Percentiles rank a stretch among this genome's conserved stretches.
Evolutionary conservation across 1,284 basidiomycete species (phyloP).

Genomic region (Sparassis latifolia): DNA sequence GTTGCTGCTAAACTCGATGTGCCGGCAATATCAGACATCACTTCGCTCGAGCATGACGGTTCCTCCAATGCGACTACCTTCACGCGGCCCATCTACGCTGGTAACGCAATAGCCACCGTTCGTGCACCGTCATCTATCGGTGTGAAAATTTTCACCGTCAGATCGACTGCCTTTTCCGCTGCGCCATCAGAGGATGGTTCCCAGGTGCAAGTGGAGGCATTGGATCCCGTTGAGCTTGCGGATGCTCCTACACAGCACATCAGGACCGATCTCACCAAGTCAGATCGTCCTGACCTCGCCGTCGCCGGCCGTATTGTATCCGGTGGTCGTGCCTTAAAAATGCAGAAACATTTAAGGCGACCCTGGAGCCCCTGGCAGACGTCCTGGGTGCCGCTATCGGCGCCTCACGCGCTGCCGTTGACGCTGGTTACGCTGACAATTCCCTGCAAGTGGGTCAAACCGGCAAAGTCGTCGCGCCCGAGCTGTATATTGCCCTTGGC

Average conservation of each 20-base stretch:
- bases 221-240: conserved; percentile 64
- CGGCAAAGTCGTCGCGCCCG: conserved; percentile 92
- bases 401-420: conserved; percentile 95
- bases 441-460: conserved; percentile 98
- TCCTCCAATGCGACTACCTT: conserved; percentile 73
- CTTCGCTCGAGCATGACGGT: conserved; percentile 72
- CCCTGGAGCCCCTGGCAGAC: conserved; percentile 92
- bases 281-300: conserved; percentile 90
- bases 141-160: conserved; percentile 93
- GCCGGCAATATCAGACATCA: conserved; percentile 88
- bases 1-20: conserved; percentile 85
- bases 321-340: conserved; percentile 93
- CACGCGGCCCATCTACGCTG: conserved; percentile 94
- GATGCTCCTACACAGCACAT: conserved; percentile 71
- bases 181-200: conserved; percentile 47
- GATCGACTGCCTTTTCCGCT: conserved; percentile 89
- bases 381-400: conserved; percentile 93
- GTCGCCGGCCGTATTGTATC: conserved; percentile 88
- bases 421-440: conserved; percentile 98
- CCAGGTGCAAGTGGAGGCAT: conserved; percentile 52
- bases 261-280: conserved; percentile 83
- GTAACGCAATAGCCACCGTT: conserved; percentile 95
- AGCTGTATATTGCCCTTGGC: conserved; percentile 93
- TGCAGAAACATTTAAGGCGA: conserved; percentile 85
- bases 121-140: conserved; percentile 68